These are phyloP conservation scores for Paraleonurus japonicus DNA, from an alignment of 257 asterid genomes.

Conservation along the genomic window DNA sequence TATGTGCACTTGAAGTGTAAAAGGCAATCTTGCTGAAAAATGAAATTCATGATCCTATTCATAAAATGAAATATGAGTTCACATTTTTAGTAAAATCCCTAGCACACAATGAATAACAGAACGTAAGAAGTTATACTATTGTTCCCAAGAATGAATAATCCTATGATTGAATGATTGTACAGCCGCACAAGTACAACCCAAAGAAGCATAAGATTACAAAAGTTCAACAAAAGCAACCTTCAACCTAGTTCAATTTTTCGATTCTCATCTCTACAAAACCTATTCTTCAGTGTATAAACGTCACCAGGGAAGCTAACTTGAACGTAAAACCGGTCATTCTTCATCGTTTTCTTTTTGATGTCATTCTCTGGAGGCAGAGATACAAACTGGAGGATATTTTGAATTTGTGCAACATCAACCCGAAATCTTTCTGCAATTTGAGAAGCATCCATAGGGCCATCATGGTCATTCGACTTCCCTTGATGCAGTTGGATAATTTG, in stretches of 20 bases:
- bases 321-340: conserved; percentile 15
- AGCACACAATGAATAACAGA: background rate
- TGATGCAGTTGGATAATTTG: conserved; percentile 76
- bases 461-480: conserved; percentile 62
- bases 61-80: too few relatives aligned
- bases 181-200: conserved; percentile 1
- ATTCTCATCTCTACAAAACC: conserved; percentile 28
- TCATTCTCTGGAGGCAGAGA: conserved; percentile 68
- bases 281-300: conserved; percentile 16
- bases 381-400: conserved; percentile 61
- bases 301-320: background rate
- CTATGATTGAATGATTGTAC: background rate
- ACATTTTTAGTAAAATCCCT: too few relatives aligned
- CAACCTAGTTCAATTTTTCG: conserved; percentile 14
- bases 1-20: too few relatives aligned
- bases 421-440: conserved; percentile 61
- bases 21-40: too few relatives aligned
- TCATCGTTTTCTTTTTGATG: conserved; percentile 37
- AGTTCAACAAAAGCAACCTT: conserved; percentile 8
- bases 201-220: conserved; percentile 12
- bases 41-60: too few relatives aligned
- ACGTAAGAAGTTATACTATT: background rate
- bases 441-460: conserved; percentile 56
- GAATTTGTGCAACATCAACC: conserved; percentile 60
- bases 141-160: background rate